A percentile compares a stretch with the other conserved stretches of the same genome.
Conservation (phyloP, 768 basidiomycete genomes). For the Xanthoconium purpureum region DNA sequence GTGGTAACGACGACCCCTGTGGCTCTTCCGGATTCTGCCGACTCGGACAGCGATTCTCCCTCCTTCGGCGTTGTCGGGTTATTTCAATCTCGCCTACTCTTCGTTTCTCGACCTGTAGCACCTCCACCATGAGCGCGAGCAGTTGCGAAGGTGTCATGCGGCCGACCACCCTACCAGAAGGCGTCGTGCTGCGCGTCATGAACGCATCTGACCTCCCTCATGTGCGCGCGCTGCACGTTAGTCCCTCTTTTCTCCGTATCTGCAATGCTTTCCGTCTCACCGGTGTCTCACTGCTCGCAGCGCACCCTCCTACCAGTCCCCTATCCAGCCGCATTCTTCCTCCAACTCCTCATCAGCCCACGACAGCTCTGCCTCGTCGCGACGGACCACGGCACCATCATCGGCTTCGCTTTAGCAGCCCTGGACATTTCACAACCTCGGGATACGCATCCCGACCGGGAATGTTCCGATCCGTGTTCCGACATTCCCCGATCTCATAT, state of each 20-base stretch:
- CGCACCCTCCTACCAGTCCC: slow-evolving; percentile 24
- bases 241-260: not conserved
- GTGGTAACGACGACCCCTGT: not conserved
- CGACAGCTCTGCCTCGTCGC: slow-evolving; percentile 31
- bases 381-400: slow-evolving; percentile 13
- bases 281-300: slow-evolving; percentile 4
- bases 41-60: not conserved
- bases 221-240: slow-evolving; percentile 27
- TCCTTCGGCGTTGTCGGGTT: not conserved
- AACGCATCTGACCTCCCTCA: slow-evolving; percentile 28
- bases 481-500: slow-evolving; percentile 13
- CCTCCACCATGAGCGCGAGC: slow-evolving; percentile 8
- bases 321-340: slow-evolving; percentile 31
- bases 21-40: slow-evolving; percentile 20
- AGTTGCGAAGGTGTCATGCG: not conserved
- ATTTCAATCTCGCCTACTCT: not conserved
- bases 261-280: slow-evolving; percentile 1
- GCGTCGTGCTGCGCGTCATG: slow-evolving; percentile 25
- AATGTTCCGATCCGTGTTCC: not conserved
- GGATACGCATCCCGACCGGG: not conserved
- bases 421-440: slow-evolving; percentile 4
- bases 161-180: slow-evolving; percentile 2
- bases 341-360: slow-evolving; percentile 31
- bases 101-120: not conserved
- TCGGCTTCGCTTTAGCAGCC: slow-evolving; percentile 32